Base-by-base conservation (phyloP, 2,329 filamentous ascomycete species). In the Colletotrichum scovillei region DNA sequence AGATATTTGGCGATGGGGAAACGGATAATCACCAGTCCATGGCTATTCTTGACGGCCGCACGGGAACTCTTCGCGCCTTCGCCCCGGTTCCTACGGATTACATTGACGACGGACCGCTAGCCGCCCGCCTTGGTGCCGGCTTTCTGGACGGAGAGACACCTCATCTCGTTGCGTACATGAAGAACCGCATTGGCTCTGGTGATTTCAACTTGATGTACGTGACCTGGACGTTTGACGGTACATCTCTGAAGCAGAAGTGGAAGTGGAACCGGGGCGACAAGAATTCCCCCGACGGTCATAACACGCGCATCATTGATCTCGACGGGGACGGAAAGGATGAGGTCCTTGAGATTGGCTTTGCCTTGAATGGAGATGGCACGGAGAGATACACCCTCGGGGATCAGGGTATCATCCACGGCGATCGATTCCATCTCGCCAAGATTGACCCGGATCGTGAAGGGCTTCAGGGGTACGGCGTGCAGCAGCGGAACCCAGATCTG, bases 391-490 rank as follows among this genome's bases (percentile, higher is more conserved):
- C 66, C 4, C 57, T 78, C 11, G 73, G 68, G 1, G 64, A 73
- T 14, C 69, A 76, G 26, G 76, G 75, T 6, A 49, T 77, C 11
- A 14, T 75, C 16, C 76, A 78, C 52, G 76, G 76, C 19, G 77
- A 78, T 55, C 75, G 76, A 4, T 78, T 56, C 26, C 76, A 77
- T 38, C 75, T 78, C 19, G 75, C 77, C 26, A 78, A 77, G 72
- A 77, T 78, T 38, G 76, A 77, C 14, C 76, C 75, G 2, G 19
- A 53, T n/a, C 74, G 76, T 7, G 26, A 22, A 8, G 76, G 77
- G 2, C 58, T 77, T 0, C 76, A 78, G 49, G 76, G 76, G 1
- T 78, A 73, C 30, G 76, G 75, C 16, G 72, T 77, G 4, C 76
- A 78, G 64, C 76, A 78, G 42, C 24, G 65, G 0, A 77, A 78